phyloP scores from a whole-genome alignment of 352 stramenopile species.

The Phytopythium mirpurense region DNA sequence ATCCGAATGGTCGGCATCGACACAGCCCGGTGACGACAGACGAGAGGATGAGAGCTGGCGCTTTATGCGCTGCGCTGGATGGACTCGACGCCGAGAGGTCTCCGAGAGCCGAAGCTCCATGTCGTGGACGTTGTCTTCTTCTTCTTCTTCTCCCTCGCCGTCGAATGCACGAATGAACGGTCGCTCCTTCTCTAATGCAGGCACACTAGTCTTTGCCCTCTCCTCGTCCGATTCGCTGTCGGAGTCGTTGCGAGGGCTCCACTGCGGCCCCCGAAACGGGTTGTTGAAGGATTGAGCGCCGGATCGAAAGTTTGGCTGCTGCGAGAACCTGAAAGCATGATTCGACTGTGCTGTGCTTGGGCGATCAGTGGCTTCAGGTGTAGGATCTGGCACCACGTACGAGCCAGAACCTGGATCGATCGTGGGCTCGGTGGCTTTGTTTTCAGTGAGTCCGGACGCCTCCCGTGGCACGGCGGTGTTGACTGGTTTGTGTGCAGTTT shows the following conservation, averaged over 20 bases:
- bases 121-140: constrained; percentile 14
- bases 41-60: not conserved
- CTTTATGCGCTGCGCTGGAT: not conserved
- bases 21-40: not conserved
- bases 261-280: constrained; percentile 30
- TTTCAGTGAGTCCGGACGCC: no score
- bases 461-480: no score
- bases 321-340: constrained; percentile 36
- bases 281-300: constrained; percentile 31
- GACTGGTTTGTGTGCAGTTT: no score
- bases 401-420: not conserved
- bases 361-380: not conserved
- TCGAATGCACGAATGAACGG: not conserved
- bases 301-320: constrained; percentile 36
- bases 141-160: constrained; percentile 7
- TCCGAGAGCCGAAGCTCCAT: constrained; percentile 9
- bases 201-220: no score
- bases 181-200: not conserved
- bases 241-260: constrained; percentile 34
- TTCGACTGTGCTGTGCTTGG: not conserved
- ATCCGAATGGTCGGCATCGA: not conserved
- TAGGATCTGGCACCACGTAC: not conserved
- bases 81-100: not conserved
- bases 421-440: not conserved
- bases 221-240: constrained; percentile 40